Evolutionary conservation across 2,329 filamentous ascomycete species (phyloP), one percentile per base, ranked within the genome.

Genomic region (Cercospora zeae-maydis): DNA sequence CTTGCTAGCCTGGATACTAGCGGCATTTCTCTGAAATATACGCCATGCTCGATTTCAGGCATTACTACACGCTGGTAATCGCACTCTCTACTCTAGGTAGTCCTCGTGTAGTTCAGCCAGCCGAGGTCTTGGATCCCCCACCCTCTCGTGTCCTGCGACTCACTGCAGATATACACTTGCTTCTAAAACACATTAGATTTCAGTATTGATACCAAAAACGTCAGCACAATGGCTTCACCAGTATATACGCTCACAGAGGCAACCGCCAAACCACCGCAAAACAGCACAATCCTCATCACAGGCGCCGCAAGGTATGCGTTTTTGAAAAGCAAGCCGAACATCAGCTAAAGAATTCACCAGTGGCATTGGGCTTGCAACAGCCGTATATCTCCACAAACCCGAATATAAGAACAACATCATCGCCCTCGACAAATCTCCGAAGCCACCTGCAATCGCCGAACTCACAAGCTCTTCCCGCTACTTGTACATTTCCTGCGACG

Each of bases 401-500:
- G 62, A 65, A 31, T 69, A 66, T 59, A 66, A 63, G 52, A 73
- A 74, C 68, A 72, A 70, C 37, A 59, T 74, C 56, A 69, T 72
- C 11, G 54, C 68, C 33, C 61, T 74, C n/a, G 72, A 74, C 58
- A 67, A 62, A 37, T 54, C 70, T 9, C 34, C 61, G 2, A 61
- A 64, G 2, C 68, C 69, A 14, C 61, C 67, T 11, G 13, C 63
- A 5, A 45, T 70, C 27, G 11, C 16, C 3, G 61, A 68, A 10
- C 65, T 73, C 13, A 66, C 55, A 9, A 52, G 66, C 13, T 74
- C 72, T 5, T 51, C 69, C n/a, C 69, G 72, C 9, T 72, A 70
- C 52, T 65, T 73, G 11, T 72, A 73, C 63, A 13, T 69, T 45
- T 74, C 73, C 60, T 80, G 78, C 70, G 76, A 83, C 68, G 75